Base-by-base conservation (phyloP, 2,329 filamentous ascomycete genomes). In the Corynespora cassiicola region DNA sequence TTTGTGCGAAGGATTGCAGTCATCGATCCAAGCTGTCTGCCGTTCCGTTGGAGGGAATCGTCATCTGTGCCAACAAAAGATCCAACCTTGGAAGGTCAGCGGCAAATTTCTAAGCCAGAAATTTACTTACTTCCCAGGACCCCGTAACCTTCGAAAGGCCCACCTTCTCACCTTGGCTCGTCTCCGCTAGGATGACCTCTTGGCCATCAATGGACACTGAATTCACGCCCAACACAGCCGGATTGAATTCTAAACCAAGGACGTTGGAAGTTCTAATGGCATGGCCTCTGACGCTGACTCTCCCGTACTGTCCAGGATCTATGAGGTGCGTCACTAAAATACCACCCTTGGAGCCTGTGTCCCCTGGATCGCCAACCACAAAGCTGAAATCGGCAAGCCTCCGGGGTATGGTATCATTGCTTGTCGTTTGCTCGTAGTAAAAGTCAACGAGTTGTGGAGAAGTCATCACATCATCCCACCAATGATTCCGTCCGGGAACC, bases 391-490 rank as follows among this genome's bases (percentile, higher is more conserved):
- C 52, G 8, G 55, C 27, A 15, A 66, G 21, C 5, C 46, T 42
- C 21, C 59, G 42, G 0, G 57, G 58, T 1, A 62, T 23, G 0
- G 29, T 29, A 3, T 52, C 50, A 5, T 42, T 39, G 9, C 31
- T 56, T 17, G 28, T 40, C 0, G 59, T 43, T 11, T 67, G 57
- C 7, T 57, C 52, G 14, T 75, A 61, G 38, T 80, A 80, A 54
- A 82, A 82, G 3, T 68, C 50, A 11, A 69, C 56, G 19, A 84
- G 58, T 17, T 67, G 56, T 11, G 65, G 46, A 2, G 78, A 81
- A 4, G 77, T 79, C 73, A 82, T 77, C 6, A 80, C 66, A 2
- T 74, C 77, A 25, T 80, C 74, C 61, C 75, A 81, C 69, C 73
- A 82, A 54, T 82, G 79, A 7, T 69, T 71, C 34, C 70, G 66